Base-by-base conservation (phyloP, 148 eudicot genomes). In the Hydrangea macrophylla region DNA sequence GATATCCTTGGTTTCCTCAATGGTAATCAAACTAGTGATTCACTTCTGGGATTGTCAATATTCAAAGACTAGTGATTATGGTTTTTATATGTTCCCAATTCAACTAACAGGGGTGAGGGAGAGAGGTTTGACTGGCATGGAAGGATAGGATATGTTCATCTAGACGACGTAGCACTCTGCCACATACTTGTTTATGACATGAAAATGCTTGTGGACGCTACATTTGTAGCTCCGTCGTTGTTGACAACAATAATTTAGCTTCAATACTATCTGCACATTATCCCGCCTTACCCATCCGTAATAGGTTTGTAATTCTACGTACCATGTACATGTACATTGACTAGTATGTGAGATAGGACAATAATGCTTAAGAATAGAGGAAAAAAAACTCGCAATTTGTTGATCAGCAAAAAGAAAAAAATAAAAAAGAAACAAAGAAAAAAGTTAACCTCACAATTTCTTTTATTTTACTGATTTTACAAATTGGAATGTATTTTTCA, bases 81-180 rank as follows among this genome's bases (percentile, higher is more conserved):
- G 39, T 3, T 39, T 2, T 7, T 10, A 39, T 3, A 39, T 1
- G 10, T 20, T 56, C 7, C 3, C 28, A 7, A 42, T 5, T 36
- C 32, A 45, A 60, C 15, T 23, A 57, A 42, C 9, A 92, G 98
- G 98, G 23, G 88, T 88, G n/a, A n/a, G 56, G 80, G 76, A n/a
- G 68, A 57, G 32, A 89, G 71, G 31, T 94, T 94, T 20, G 75
- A 87, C 55, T 82, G 79, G 77, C 88, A 90, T 71, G 99, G 99
- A 67, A 87, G 99, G 78, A 89, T 90, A 96, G 99, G 99, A 50
- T 94, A 91, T 56, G 83, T 94, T 60, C 96, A 94, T 67, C 87
- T 94, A 2, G 99, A 94, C 35, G 99, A 94, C 69, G 88, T 91
- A 9, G 99, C 99, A 4, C 69, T 51, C 44, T 85, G 88, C 65